Evolutionary conservation across 371 early-diverging fungal species (phyloP), one percentile per base, ranked within the genome.

Genomic region (Mucor saturninus): DNA sequence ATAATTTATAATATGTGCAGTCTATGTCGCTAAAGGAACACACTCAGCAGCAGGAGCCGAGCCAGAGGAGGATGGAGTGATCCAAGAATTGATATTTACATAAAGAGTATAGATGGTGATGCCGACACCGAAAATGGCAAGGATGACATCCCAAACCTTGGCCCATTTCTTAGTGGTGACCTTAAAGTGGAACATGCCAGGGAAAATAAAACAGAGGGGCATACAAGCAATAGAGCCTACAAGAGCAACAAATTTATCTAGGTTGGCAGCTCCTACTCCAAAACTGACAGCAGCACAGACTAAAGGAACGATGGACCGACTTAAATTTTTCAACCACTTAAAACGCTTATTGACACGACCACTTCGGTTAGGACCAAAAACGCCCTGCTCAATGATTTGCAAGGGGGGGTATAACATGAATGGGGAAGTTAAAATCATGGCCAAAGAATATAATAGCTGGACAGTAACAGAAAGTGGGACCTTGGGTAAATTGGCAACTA

Each of bases 401-500:
- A 90, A 80, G 11, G 89, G 86, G 6, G 94, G 93, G 56, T 89
- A 93, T 31, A 91, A 71, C 69, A 86, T 83, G 58, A 96, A 73
- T 1, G 96, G 96, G 52, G 87, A 87, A 5, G 89, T 85, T 32
- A 91, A 76, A 62, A 92, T 83, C 68, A 94, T 91, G 62, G 93
- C 93, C 15, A 90, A 56, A 10, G 90, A 87, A 71, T 93, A 94
- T 7, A 91, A 66, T 55, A 91, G 65, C 61, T 91, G 91, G 30
- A 91, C 74, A 26, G 83, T 71, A 43, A 76, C 72, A 4, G 89
- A 83, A 15, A 85, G 64, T 0, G 79, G 76, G 0, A 35, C 55
- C 8, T 48, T 28, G 32, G 89, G 89, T 29, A 93, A 65, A 69
- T 91, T 92, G 50, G 88, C 72, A 28, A 91, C 71, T 3, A 93